phyloP scores from a whole-genome alignment of 2,329 filamentous ascomycete genomes.

The Keithomyces neogunnii region DNA sequence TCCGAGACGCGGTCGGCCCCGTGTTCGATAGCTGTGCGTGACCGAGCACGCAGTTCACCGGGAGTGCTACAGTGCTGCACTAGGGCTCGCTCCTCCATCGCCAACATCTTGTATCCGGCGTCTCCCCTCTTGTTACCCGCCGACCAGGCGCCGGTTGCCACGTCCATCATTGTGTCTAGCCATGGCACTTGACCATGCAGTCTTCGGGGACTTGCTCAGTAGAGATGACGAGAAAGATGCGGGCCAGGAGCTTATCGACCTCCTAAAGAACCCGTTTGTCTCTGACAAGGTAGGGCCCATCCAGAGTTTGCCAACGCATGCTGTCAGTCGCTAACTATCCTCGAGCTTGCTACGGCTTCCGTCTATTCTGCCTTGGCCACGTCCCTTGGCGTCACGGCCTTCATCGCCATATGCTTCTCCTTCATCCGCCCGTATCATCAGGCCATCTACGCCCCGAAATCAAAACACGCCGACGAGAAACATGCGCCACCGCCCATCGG shows the following conservation, averaged over 20 bases:
- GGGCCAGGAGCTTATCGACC: conserved; percentile 35
- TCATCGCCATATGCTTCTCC: conserved; percentile 76
- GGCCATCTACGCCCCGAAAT: conserved; percentile 86
- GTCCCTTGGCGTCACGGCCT: conserved; percentile 65
- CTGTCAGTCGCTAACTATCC: not conserved
- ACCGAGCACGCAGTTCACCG: not conserved
- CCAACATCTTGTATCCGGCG: not conserved
- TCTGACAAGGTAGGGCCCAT: conserved; percentile 7
- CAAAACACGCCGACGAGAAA: conserved; percentile 85
- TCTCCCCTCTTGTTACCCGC: not conserved
- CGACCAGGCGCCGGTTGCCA: conserved; percentile 1
- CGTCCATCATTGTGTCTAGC: not conserved
- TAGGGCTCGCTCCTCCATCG: not conserved
- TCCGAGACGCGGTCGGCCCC: not conserved
- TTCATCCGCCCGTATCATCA: conserved; percentile 85
- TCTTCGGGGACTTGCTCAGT: not conserved
- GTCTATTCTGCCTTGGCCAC: conserved; percentile 73
- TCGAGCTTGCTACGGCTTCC: conserved; percentile 34
- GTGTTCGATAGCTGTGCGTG: not conserved
- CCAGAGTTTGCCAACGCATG: not conserved
- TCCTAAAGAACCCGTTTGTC: conserved; percentile 43
- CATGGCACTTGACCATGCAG: not conserved
- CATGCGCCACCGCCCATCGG: conserved; percentile 81
- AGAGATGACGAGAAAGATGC: conserved; percentile 16
- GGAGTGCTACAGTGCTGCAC: not conserved